Conservation (phyloP, 108 stramenopile genomes). For the Skeletonema grethae region DNA sequence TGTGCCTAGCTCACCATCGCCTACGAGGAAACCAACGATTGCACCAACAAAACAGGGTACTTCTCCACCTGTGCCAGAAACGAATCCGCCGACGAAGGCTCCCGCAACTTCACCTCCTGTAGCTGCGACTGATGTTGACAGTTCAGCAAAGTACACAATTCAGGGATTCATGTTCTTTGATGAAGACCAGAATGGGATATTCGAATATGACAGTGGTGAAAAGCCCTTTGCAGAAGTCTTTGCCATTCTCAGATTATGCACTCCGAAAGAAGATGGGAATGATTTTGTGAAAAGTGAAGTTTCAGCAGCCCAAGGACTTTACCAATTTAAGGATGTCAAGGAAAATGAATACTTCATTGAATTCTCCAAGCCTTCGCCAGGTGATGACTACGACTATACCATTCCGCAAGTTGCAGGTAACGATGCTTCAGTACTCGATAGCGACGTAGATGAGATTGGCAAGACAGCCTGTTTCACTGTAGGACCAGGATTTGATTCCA, state of each 20-base stretch:
- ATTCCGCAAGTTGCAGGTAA: slow-evolving; percentile 8
- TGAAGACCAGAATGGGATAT: slow-evolving; percentile 34
- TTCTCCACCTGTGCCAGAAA: neutral
- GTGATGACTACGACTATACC: slow-evolving; percentile 23
- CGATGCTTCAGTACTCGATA: slow-evolving; percentile 11
- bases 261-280: neutral
- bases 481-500: slow-evolving; percentile 5
- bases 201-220: slow-evolving; percentile 1
- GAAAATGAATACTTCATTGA: slow-evolving; percentile 37
- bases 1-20: neutral
- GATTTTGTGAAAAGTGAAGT: slow-evolving; percentile 3
- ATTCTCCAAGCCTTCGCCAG: slow-evolving; percentile 29
- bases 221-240: slow-evolving; percentile 13
- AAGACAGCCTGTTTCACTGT: slow-evolving; percentile 20
- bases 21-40: neutral
- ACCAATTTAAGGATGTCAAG: slow-evolving; percentile 18
- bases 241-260: slow-evolving; percentile 23
- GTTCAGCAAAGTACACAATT: neutral
- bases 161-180: slow-evolving; percentile 28
- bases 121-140: neutral
- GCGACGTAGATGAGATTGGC: slow-evolving; percentile 17
- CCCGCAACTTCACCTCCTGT: slow-evolving; percentile 3
- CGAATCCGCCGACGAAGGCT: neutral
- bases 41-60: neutral
- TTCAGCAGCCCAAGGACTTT: slow-evolving; percentile 26